Base-by-base conservation (phyloP, 2,329 filamentous ascomycete species). In the Periglandula ipomoeae region DNA sequence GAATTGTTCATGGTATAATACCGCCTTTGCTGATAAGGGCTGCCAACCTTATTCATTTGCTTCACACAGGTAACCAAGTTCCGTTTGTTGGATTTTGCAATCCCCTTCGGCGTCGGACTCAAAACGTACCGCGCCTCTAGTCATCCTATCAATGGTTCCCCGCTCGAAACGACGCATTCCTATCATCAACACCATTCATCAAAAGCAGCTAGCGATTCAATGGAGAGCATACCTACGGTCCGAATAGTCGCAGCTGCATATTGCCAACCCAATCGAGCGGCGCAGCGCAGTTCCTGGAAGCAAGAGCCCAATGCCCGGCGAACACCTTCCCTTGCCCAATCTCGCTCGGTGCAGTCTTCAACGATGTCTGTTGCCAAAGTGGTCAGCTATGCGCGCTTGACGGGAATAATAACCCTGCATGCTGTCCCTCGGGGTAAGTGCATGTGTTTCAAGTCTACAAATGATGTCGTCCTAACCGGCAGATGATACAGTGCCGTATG, bases 361-460 rank as follows among this genome's bases (percentile, higher is more conserved):
- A 56, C 38, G 69, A 68, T 50, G 63, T 76, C 22, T 80, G 76
- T 59, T 80, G 76, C 58, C 64, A 70, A 42, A 69, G 66, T 51
- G 74, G 72, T 26, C 74, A 78, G 53, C 58, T 62, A 19, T 80
- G 76, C 58, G 65, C 70, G 3, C 60, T 78, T 4, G 76, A 79
- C 54, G 65, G 63, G 17, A 67, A 68, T 41, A 69, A 70, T 52
- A 64, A 66, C 45, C 72, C 76, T 7, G 76, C 76, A 2, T 80
- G 76, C 59, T 80, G 76, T 59, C 76, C 75, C 9, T 63, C 65
- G 17, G 69, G 70, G 75, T 78, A 59, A 66, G 70, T 65, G 10
- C 27, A 7, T 7, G 13, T 19, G n/a, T 15, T 10, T 11, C 30
- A 24, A 7, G 8, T n/a, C 30, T 34, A 13, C 13, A n/a, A n/a